Percentiles rank a stretch among this genome's conserved stretches.
phyloP scores from a whole-genome alignment of 2,329 filamentous ascomycete species.

The Incumbomyces delicatus region DNA sequence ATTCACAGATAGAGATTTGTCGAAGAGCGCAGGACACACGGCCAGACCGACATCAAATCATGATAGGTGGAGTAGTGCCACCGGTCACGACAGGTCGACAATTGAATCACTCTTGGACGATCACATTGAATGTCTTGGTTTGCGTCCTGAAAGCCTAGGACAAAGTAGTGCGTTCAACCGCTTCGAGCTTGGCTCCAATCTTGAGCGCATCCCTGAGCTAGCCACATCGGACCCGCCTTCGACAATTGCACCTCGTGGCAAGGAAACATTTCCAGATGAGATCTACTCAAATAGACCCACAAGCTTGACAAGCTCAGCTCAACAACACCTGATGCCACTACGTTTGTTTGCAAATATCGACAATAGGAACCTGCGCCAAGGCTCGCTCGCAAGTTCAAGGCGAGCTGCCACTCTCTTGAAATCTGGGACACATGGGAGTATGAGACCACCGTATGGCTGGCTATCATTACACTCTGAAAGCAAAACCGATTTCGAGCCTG shows the following conservation, averaged over 20 bases:
- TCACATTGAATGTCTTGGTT: slow-evolving; percentile 21
- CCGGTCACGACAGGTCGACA: slow-evolving; percentile 20
- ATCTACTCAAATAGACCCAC: slow-evolving; percentile 13
- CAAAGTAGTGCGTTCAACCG: neutral
- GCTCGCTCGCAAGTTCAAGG: neutral
- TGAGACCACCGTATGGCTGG: slow-evolving; percentile 15
- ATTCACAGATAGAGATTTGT: neutral
- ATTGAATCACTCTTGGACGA: slow-evolving; percentile 21
- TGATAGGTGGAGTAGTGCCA: slow-evolving; percentile 7
- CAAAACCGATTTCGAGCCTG: neutral
- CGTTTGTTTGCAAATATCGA: slow-evolving; percentile 18
- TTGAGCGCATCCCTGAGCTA: neutral
- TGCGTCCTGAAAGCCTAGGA: slow-evolving; percentile 8
- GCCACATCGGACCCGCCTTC: neutral
- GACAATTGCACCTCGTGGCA: neutral
- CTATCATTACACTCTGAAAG: slow-evolving; percentile 17
- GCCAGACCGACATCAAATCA: neutral
- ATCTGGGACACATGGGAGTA: neutral
- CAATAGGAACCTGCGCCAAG: slow-evolving; percentile 11
- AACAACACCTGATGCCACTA: slow-evolving; percentile 14
- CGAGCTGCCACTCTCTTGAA: neutral
- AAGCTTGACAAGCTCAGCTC: slow-evolving; percentile 15
- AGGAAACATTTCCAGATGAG: slow-evolving; percentile 11
- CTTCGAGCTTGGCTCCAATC: neutral
- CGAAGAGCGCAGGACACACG: neutral